Evolutionary conservation across 2,329 filamentous ascomycete species (phyloP).

Genomic region (Colletotrichum orchidophilum): DNA sequence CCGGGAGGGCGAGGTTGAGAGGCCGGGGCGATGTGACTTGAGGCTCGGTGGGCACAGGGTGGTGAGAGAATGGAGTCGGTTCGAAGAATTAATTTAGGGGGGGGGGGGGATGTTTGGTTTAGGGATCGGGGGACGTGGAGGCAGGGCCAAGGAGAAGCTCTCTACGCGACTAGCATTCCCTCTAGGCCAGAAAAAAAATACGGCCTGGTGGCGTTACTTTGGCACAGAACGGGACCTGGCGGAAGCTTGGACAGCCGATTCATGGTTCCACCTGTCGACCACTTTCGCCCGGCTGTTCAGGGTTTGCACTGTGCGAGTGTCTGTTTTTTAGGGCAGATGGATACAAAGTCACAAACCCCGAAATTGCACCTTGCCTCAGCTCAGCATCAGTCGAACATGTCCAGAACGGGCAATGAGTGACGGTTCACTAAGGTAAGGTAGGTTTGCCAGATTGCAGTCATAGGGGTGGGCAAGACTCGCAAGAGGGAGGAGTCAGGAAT

Average conservation of each 20-base stretch:
- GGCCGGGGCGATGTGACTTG: conserved; percentile 25
- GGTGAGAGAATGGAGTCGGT: conserved; percentile 20
- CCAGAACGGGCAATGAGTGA: conserved; percentile 14
- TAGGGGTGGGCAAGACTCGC: not conserved
- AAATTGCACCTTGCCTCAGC: conserved; percentile 21
- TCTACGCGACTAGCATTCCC: conserved; percentile 29
- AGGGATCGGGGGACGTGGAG: conserved; percentile 6
- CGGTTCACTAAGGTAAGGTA: too few species aligned
- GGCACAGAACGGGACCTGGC: conserved; percentile 29
- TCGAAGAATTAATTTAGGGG: conserved; percentile 27
- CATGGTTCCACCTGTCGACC: conserved; percentile 29
- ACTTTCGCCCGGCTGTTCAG: conserved; percentile 11
- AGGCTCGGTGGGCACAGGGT: conserved; percentile 23
- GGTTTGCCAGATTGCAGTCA: not conserved
- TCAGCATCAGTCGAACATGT: conserved; percentile 22
- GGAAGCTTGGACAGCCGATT: conserved; percentile 35
- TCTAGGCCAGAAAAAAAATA: conserved; percentile 26
- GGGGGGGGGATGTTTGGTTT: conserved; percentile 25
- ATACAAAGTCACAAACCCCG: conserved; percentile 16
- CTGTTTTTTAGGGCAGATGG: not conserved
- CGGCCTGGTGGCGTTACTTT: conserved; percentile 35
- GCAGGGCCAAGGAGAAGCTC: conserved; percentile 23
- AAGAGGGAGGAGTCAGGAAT: not conserved
- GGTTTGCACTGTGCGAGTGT: conserved; percentile 17
- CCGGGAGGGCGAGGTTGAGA: conserved; percentile 12